Evolutionary conservation across 441 rosid species (phyloP).

Genomic region (Raphanus hybrid): DNA sequence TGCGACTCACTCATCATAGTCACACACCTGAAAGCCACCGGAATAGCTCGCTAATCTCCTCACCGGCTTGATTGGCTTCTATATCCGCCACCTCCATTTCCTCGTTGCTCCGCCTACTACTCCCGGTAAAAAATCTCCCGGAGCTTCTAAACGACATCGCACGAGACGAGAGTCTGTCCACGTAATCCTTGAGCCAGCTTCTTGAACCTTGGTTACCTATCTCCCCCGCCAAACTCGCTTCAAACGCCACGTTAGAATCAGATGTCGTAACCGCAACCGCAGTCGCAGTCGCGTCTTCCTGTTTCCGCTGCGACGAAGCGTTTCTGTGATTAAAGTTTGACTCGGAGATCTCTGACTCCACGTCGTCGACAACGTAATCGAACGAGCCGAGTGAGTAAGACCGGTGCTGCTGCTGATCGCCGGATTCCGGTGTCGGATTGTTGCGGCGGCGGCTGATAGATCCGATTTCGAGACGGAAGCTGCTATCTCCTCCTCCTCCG

Average conservation of each 20-base stretch:
- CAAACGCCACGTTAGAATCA: constrained; percentile 21
- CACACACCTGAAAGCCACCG: constrained; percentile 92
- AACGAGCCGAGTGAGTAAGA: constrained; percentile 87
- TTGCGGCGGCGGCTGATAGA: constrained; percentile 77
- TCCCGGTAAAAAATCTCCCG: constrained; percentile 77
- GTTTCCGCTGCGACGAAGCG: constrained; percentile 53
- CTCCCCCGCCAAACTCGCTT: constrained; percentile 57
- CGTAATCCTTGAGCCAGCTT: constrained; percentile 82
- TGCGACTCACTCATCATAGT: constrained; percentile 41
- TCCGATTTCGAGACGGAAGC: constrained; percentile 89
- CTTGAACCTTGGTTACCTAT: constrained; percentile 53
- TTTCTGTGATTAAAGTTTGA: constrained; percentile 50
- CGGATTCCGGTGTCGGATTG: constrained; percentile 43
- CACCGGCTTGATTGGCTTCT: constrained; percentile 76
- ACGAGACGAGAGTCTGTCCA: constrained; percentile 82
- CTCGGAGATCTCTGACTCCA: constrained; percentile 62
- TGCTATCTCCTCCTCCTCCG: constrained; percentile 43
- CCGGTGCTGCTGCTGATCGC: constrained; percentile 42
- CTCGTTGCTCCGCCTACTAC: constrained; percentile 72
- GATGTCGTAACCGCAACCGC: constrained; percentile 25
- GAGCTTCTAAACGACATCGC: constrained; percentile 78
- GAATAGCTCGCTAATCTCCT: constrained; percentile 87
- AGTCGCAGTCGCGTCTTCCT: constrained; percentile 40
- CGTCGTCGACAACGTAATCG: constrained; percentile 76
- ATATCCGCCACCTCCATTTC: constrained; percentile 50